These are phyloP conservation scores for Begonia peltatifolia DNA, from an alignment of 306 rosid genomes.

Conservation along the genomic window DNA sequence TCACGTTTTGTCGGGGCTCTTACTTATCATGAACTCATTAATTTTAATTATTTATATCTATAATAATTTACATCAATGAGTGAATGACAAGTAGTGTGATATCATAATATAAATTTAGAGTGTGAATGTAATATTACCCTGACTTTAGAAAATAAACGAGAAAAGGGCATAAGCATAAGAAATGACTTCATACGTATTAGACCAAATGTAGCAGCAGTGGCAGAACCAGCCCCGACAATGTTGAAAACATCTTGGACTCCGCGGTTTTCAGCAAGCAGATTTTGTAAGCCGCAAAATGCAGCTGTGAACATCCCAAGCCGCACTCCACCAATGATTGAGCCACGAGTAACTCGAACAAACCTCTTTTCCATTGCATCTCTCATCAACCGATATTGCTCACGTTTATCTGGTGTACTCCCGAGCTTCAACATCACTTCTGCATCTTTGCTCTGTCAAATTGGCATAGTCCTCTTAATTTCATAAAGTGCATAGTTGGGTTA, in stretches of 20 bases:
- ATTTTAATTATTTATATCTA: too few species aligned
- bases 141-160: too few species aligned
- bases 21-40: too few species aligned
- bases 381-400: slow-evolving; percentile 75
- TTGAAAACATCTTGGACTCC: slow-evolving; percentile 80
- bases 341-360: slow-evolving; percentile 60
- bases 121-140: too few species aligned
- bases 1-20: too few species aligned
- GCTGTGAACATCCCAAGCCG: slow-evolving; percentile 89
- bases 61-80: too few species aligned
- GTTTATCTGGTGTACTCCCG: slow-evolving; percentile 90
- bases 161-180: slow-evolving; percentile 4
- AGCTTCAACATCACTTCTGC: slow-evolving; percentile 86
- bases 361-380: slow-evolving; percentile 99
- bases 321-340: slow-evolving; percentile 81
- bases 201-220: slow-evolving; percentile 87
- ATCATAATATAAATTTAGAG: too few species aligned
- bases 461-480: slow-evolving; percentile 10
- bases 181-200: slow-evolving; percentile 52
- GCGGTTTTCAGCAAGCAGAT: slow-evolving; percentile 76
- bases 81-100: too few species aligned
- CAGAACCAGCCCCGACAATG: slow-evolving; percentile 89
- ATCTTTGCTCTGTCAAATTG: slow-evolving; percentile 73
- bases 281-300: slow-evolving; percentile 57
- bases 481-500: slow-evolving; percentile 4